phyloP scores from a whole-genome alignment of 2,329 filamentous ascomycete species.

The Xylaria sp. region DNA sequence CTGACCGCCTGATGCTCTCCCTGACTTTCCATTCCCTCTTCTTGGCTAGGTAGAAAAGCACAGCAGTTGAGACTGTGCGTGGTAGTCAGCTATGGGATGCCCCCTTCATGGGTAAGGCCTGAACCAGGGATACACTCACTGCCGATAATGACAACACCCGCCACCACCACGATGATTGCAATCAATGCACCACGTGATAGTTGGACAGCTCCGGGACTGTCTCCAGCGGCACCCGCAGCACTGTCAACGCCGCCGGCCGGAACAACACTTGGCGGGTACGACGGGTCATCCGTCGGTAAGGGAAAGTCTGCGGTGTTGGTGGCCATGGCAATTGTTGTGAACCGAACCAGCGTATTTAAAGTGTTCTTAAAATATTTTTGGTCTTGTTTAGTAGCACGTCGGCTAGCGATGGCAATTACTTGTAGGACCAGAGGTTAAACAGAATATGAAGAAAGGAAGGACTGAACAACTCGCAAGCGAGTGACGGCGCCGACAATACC shows the following conservation, averaged over 20 bases:
- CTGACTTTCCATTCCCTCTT: slow-evolving; percentile 85
- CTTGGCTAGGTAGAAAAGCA: slow-evolving; percentile 83
- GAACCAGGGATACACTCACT: slow-evolving; percentile 61
- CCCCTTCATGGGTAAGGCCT: background rate
- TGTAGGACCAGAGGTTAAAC: slow-evolving; percentile 1
- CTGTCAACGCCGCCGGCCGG: slow-evolving; percentile 55
- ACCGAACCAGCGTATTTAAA: slow-evolving; percentile 22
- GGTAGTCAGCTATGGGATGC: slow-evolving; percentile 36
- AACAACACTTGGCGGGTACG: slow-evolving; percentile 45
- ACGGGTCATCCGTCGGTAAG: slow-evolving; percentile 29
- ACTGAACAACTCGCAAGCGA: slow-evolving; percentile 7
- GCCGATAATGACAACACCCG: slow-evolving; percentile 72
- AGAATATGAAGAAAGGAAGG: slow-evolving; percentile 8
- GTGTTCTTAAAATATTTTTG: background rate
- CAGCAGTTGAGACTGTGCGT: slow-evolving; percentile 66
- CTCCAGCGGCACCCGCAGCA: slow-evolving; percentile 73
- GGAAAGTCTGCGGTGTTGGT: slow-evolving; percentile 32
- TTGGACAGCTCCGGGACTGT: slow-evolving; percentile 66
- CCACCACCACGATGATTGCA: slow-evolving; percentile 79
- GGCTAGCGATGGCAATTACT: slow-evolving; percentile 11
- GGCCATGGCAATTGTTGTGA: slow-evolving; percentile 26
- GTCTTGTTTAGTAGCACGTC: background rate
- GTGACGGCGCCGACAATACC: slow-evolving; percentile 12
- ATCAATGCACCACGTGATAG: slow-evolving; percentile 76
- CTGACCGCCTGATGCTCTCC: slow-evolving; percentile 75